A percentile compares a stretch with the other conserved stretches of the same genome.
phyloP scores from a whole-genome alignment of 2,329 filamentous ascomycete species.

The Emydomyces testavorans region DNA sequence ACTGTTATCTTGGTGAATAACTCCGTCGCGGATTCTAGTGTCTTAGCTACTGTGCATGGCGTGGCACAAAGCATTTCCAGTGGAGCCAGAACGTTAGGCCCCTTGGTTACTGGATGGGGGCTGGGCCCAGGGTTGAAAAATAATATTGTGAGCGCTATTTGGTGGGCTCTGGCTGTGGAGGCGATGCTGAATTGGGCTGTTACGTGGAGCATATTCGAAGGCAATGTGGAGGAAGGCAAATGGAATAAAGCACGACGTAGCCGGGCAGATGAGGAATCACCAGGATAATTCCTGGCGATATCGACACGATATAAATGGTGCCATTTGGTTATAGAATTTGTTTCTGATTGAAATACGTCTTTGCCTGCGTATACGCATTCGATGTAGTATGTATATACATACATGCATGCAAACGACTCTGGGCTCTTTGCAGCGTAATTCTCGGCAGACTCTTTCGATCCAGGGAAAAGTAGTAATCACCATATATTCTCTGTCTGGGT shows the following conservation, averaged over 20 bases:
- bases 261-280: conserved; percentile 12
- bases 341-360: too few species aligned
- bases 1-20: conserved; percentile 52
- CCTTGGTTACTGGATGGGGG: conserved; percentile 44
- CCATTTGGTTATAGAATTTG: background rate
- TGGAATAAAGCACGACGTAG: conserved; percentile 21
- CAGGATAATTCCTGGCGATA: background rate
- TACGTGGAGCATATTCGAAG: conserved; percentile 53
- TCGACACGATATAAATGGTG: background rate
- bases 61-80: conserved; percentile 46
- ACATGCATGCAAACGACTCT: too few species aligned
- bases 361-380: background rate
- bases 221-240: conserved; percentile 35
- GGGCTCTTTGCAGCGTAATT: too few species aligned
- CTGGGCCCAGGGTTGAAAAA: conserved; percentile 43
- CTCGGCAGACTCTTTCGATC: too few species aligned
- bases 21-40: conserved; percentile 44
- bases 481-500: too few species aligned
- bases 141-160: conserved; percentile 46
- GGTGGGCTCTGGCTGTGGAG: conserved; percentile 47
- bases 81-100: conserved; percentile 45
- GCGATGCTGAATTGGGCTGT: conserved; percentile 47
- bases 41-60: conserved; percentile 49
- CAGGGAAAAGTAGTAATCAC: too few species aligned
- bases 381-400: too few species aligned